Percentiles rank a stretch among this genome's conserved stretches.
Conservation (phyloP, 345 rosid species). For the Euclidium syriacum region DNA sequence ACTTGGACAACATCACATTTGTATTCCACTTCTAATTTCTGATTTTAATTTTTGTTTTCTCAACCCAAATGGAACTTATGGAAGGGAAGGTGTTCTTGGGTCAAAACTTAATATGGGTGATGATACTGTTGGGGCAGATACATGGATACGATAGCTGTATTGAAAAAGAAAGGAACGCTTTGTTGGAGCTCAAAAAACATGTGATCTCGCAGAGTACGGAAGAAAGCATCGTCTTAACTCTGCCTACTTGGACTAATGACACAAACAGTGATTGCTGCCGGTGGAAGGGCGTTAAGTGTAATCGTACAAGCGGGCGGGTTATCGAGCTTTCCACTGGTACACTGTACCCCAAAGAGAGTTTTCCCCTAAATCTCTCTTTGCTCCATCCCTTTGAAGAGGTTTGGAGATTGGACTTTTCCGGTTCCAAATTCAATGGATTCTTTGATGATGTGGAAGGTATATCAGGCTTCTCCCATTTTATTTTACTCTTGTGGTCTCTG, state of each 20-base stretch:
- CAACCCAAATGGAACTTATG: neutral
- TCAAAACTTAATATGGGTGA: neutral
- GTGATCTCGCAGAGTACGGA: neutral
- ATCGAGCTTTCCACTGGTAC: neutral
- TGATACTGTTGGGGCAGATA: neutral
- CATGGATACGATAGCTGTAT: slow-evolving; percentile 1
- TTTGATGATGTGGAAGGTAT: slow-evolving; percentile 6
- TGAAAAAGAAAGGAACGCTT: neutral
- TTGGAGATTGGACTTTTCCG: neutral
- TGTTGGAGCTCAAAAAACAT: neutral
- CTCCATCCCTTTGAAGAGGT: slow-evolving; percentile 16
- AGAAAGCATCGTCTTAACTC: too few relatives aligned
- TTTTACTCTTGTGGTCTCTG: too few relatives aligned
- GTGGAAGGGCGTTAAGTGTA: neutral
- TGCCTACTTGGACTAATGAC: slow-evolving; percentile 2
- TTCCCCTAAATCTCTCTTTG: slow-evolving; percentile 7
- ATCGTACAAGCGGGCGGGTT: neutral
- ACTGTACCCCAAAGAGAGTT: neutral
- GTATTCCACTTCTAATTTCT: too few relatives aligned
- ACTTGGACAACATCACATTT: too few relatives aligned
- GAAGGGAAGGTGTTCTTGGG: neutral
- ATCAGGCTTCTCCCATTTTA: neutral
- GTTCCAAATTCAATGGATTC: neutral
- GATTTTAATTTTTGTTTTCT: too few relatives aligned
- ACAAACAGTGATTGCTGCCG: slow-evolving; percentile 2